Conservation (phyloP, 2,329 filamentous ascomycete genomes). For the Rhynchosporium agropyri region DNA sequence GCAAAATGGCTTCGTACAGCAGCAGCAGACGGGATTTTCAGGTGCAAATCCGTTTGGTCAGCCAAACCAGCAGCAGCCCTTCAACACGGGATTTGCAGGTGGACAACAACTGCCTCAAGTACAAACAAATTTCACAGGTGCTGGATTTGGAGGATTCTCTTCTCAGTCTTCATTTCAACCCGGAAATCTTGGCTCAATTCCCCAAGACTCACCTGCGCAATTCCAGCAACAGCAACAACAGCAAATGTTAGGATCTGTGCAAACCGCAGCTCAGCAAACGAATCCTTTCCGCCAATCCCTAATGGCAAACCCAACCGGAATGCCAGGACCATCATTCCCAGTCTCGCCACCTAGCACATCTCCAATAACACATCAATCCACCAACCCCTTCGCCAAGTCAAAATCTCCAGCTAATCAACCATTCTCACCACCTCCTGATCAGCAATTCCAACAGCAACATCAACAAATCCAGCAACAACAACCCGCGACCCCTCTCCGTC, state of each 20-base stretch:
- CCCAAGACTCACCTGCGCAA: conserved; percentile 56
- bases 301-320: conserved; percentile 58
- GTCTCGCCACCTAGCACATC: conserved; percentile 48
- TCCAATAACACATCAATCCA: conserved; percentile 64
- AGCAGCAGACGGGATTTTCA: conserved; percentile 17
- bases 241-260: conserved; percentile 46
- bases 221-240: conserved; percentile 49
- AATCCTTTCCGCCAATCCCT: conserved; percentile 96
- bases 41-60: conserved; percentile 14
- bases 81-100: conserved; percentile 38
- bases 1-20: conserved; percentile 47
- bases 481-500: conserved; percentile 52
- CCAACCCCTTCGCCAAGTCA: conserved; percentile 84
- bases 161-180: conserved; percentile 64
- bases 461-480: conserved; percentile 46
- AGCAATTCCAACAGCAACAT: conserved; percentile 26
- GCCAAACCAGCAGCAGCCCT: conserved; percentile 44
- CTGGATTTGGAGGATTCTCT: conserved; percentile 82
- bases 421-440: conserved; percentile 43
- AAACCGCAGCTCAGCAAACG: conserved; percentile 62
- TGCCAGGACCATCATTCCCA: conserved; percentile 46
- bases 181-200: conserved; percentile 56
- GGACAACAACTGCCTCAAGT: conserved; percentile 43
- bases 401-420: conserved; percentile 43
- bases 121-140: conserved; percentile 67